phyloP scores from a whole-genome alignment of 805 yeast species.

The Metschnikowia proteae region DNA sequence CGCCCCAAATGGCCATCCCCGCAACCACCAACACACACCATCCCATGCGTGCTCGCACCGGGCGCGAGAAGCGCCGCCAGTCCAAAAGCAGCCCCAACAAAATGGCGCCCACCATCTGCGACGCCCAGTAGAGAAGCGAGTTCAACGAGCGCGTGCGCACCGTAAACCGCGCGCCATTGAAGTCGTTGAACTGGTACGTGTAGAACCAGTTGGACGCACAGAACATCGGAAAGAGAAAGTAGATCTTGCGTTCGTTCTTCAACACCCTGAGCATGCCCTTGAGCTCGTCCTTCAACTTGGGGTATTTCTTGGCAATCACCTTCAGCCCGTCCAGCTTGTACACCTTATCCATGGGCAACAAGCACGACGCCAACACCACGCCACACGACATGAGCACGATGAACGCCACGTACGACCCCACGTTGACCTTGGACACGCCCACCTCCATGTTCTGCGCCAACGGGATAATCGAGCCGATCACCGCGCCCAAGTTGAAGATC shows the following conservation, averaged over 20 bases:
- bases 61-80: constrained; percentile 36
- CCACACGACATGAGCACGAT: constrained; percentile 50
- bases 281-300: constrained; percentile 45
- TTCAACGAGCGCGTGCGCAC: constrained; percentile 60
- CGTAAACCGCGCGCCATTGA: constrained; percentile 53
- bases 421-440: constrained; percentile 30
- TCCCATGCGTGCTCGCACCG: constrained; percentile 46
- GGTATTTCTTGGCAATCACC: constrained; percentile 44
- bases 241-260: constrained; percentile 41
- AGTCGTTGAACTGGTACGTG: constrained; percentile 59
- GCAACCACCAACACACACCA: constrained; percentile 36
- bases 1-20: constrained; percentile 55
- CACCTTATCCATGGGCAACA: constrained; percentile 50
- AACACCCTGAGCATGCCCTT: constrained; percentile 37
- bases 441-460: constrained; percentile 48
- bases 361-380: constrained; percentile 37
- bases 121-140: constrained; percentile 56
- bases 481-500: constrained; percentile 60
- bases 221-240: constrained; percentile 56
- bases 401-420: constrained; percentile 54
- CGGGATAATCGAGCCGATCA: constrained; percentile 57
- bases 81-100: constrained; percentile 49
- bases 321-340: constrained; percentile 47
- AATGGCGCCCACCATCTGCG: constrained; percentile 57
- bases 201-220: constrained; percentile 64